Base-by-base conservation (phyloP, 164 flowering plant species). In the Hamamelis virginiana region DNA sequence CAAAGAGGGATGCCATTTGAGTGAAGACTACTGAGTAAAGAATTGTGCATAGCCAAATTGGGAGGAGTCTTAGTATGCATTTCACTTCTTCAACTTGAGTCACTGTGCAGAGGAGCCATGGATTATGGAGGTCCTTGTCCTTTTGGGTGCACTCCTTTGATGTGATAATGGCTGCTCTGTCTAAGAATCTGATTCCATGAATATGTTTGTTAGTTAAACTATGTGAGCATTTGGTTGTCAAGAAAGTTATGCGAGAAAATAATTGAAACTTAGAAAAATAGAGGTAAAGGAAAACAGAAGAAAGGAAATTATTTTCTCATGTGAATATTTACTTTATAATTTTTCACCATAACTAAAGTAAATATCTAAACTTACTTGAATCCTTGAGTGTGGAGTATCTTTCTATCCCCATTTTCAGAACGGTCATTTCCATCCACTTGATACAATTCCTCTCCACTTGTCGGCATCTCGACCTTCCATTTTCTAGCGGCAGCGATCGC, bases 61-160 rank as follows among this genome's bases (percentile, higher is more conserved):
- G 95, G 19, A 88, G 82, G 28, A 90, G 81, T 52, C 91, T 79
- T 18, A 90, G 71, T 15, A 90, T 75, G 84, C 88, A 88, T 70
- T 90, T 90, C 8, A 86, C 91, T 81, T 89, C 92, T 72, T 89
- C 95, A 1, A 89, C 89, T 74, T 88, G 89, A n/a, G 91, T 82
- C 25, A 88, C 82, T 0, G 92, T 66, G 85, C 91, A 88, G 1
- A 89, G 76, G 4, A 57, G 67, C 92, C 91, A 86, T 26, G 85
- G 86, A 63, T 69, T 71, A 5, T 21, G 33, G 26, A 8, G 5
- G 1, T 33, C 67, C 9, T 43, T 27, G 23, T 71, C 44, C 15
- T 68, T 21, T 19, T 66, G 22, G 9, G 47, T 12, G 27, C 11
- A 23, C 3, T 80, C 85, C 28, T 72, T 68, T 4, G 80, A 55